phyloP scores from a whole-genome alignment of 2,329 filamentous ascomycete genomes.

The Arthroderma sp. region DNA sequence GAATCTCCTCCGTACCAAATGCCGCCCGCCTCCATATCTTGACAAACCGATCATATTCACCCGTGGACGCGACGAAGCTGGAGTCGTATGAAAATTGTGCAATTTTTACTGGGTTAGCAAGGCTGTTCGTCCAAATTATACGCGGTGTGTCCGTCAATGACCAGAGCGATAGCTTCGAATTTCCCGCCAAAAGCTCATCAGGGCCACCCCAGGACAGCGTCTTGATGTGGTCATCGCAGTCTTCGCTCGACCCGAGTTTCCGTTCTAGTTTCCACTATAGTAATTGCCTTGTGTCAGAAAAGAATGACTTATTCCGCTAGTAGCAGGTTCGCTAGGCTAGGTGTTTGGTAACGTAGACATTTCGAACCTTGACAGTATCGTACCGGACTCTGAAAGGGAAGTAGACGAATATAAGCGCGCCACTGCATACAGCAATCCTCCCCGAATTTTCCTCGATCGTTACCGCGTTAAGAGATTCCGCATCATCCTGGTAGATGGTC shows the following conservation, averaged over 20 bases:
- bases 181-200: slow-evolving; percentile 72
- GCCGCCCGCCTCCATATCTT: slow-evolving; percentile 87
- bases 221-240: slow-evolving; percentile 31
- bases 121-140: slow-evolving; percentile 57
- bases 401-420: slow-evolving; percentile 58
- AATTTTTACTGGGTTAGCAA: slow-evolving; percentile 61
- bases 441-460: slow-evolving; percentile 69
- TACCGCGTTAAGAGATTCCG: slow-evolving; percentile 57
- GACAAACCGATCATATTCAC: slow-evolving; percentile 64
- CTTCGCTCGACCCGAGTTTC: slow-evolving; percentile 32
- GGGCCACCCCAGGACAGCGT: slow-evolving; percentile 76
- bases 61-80: slow-evolving; percentile 69
- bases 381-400: slow-evolving; percentile 58
- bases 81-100: slow-evolving; percentile 78
- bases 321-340: slow-evolving; percentile 8
- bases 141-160: slow-evolving; percentile 31
- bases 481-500: slow-evolving; percentile 76
- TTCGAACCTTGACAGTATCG: slow-evolving; percentile 57
- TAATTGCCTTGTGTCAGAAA: neutral
- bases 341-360: neutral
- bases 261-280: slow-evolving; percentile 47
- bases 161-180: slow-evolving; percentile 58
- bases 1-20: slow-evolving; percentile 68
- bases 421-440: slow-evolving; percentile 67
- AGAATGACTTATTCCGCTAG: neutral